These are phyloP conservation scores for Cenococcum geophilum DNA, from an alignment of 495 filamentous ascomycete genomes.

Conservation along the genomic window DNA sequence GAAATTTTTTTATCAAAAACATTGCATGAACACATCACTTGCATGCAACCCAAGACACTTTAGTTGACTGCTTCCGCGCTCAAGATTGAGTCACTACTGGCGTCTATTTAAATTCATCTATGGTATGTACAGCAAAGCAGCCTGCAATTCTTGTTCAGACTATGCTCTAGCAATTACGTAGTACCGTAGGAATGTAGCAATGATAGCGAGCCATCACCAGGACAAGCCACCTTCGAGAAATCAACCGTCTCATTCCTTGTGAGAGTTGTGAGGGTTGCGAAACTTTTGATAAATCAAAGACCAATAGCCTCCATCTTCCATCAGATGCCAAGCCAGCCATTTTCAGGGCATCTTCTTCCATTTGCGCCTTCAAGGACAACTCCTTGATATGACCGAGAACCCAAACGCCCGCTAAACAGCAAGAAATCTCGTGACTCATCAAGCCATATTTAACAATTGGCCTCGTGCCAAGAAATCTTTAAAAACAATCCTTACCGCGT, in stretches of 20 bases:
- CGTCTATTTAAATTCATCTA: background rate
- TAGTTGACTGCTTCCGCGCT: background rate
- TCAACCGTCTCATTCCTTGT: background rate
- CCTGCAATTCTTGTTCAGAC: background rate
- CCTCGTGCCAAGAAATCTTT: background rate
- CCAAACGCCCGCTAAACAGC: constrained; percentile 5
- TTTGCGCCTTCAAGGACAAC: background rate
- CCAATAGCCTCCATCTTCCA: background rate
- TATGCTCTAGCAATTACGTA: too few relatives aligned
- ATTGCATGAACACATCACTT: too few relatives aligned
- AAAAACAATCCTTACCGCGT: constrained; percentile 18
- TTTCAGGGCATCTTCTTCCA: background rate
- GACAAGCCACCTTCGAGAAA: background rate
- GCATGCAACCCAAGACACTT: background rate
- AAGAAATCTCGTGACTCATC: constrained; percentile 7
- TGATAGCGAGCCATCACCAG: background rate
- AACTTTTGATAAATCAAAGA: background rate
- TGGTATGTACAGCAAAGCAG: constrained; percentile 4
- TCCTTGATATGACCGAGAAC: background rate
- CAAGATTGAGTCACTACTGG: background rate
- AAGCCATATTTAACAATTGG: background rate
- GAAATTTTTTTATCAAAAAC: too few relatives aligned
- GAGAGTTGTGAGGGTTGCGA: background rate
- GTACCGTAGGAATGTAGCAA: too few relatives aligned
- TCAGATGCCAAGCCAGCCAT: background rate